Conservation (phyloP, 352 stramenopile genomes). For the Phytopythium litorale region DNA sequence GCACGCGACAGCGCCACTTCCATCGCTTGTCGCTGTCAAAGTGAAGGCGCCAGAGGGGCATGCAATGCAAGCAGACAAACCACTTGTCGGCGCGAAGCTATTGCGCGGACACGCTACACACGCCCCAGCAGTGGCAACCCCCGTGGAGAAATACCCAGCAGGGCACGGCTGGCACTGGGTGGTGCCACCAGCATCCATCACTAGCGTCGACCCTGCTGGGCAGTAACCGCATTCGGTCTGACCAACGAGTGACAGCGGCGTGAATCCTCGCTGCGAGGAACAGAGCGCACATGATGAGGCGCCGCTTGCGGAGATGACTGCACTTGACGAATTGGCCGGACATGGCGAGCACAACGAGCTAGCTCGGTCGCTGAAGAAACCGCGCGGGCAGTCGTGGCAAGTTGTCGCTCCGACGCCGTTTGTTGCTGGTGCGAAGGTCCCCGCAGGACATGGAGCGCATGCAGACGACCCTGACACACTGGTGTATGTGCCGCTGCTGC, state of each 20-base stretch:
- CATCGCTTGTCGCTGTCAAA: slow-evolving; percentile 14
- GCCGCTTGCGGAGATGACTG: slow-evolving; percentile 12
- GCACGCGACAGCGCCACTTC: slow-evolving; percentile 20
- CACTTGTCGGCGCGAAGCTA: slow-evolving; percentile 23
- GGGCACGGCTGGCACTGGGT: slow-evolving; percentile 28
- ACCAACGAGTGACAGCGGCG: slow-evolving; percentile 14
- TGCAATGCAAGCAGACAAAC: slow-evolving; percentile 17
- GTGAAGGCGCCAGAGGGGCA: slow-evolving; percentile 41
- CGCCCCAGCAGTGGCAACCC: slow-evolving; percentile 18
- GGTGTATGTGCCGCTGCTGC: slow-evolving; percentile 32
- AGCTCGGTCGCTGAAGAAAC: slow-evolving; percentile 52
- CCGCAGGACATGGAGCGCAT: slow-evolving; percentile 39
- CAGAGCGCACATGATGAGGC: slow-evolving; percentile 27
- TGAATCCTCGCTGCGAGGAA: slow-evolving; percentile 28
- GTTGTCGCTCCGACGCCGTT: slow-evolving; percentile 16
- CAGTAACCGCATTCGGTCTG: slow-evolving; percentile 29
- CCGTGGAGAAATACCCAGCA: slow-evolving; percentile 31
- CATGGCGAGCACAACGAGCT: slow-evolving; percentile 33
- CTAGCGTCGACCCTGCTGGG: slow-evolving; percentile 21
- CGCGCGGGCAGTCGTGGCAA: slow-evolving; percentile 51
- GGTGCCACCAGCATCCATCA: background rate
- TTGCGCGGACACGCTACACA: slow-evolving; percentile 44
- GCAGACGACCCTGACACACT: slow-evolving; percentile 23
- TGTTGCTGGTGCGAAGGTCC: slow-evolving; percentile 38
- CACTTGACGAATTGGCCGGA: slow-evolving; percentile 45